phyloP scores from a whole-genome alignment of 768 basidiomycete species.

The Macrocybe gigantea region DNA sequence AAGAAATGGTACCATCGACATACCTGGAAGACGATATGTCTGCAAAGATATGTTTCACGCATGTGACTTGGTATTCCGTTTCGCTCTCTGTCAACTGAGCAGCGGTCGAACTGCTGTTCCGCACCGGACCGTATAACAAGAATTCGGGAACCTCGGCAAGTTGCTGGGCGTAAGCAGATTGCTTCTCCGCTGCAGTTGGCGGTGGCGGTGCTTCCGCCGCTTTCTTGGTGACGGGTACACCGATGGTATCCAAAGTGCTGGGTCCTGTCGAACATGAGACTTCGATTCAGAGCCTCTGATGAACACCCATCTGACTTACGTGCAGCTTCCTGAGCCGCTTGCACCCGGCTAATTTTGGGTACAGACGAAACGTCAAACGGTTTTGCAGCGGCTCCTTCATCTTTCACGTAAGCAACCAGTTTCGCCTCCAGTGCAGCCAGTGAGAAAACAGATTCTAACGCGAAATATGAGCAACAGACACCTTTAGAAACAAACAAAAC shows the following conservation, averaged over 20 bases:
- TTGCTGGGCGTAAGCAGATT: slow-evolving; percentile 83
- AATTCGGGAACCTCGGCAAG: slow-evolving; percentile 86
- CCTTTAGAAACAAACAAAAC: background rate
- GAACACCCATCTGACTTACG: slow-evolving; percentile 43
- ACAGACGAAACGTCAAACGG: slow-evolving; percentile 83
- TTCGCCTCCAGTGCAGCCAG: slow-evolving; percentile 85
- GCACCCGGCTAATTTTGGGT: slow-evolving; percentile 91
- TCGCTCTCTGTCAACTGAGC: slow-evolving; percentile 90
- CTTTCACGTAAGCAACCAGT: slow-evolving; percentile 90
- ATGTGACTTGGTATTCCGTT: slow-evolving; percentile 95
- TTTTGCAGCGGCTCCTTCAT: slow-evolving; percentile 58
- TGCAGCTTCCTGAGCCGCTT: slow-evolving; percentile 82
- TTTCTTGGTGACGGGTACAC: slow-evolving; percentile 59
- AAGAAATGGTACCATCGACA: slow-evolving; percentile 12
- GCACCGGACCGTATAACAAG: slow-evolving; percentile 74
- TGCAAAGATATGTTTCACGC: slow-evolving; percentile 95
- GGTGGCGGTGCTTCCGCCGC: slow-evolving; percentile 57
- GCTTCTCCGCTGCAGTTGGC: slow-evolving; percentile 81
- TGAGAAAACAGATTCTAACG: slow-evolving; percentile 88
- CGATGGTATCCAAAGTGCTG: slow-evolving; percentile 81
- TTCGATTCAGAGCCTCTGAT: background rate
- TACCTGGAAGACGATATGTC: slow-evolving; percentile 98
- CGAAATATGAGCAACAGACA: background rate
- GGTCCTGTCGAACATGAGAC: slow-evolving; percentile 45
- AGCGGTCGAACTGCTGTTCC: slow-evolving; percentile 80